Percentiles rank a stretch among this genome's conserved stretches.
These are phyloP conservation scores for Hirschfeldia incana DNA, from an alignment of 345 rosid species.

Conservation along the genomic window DNA sequence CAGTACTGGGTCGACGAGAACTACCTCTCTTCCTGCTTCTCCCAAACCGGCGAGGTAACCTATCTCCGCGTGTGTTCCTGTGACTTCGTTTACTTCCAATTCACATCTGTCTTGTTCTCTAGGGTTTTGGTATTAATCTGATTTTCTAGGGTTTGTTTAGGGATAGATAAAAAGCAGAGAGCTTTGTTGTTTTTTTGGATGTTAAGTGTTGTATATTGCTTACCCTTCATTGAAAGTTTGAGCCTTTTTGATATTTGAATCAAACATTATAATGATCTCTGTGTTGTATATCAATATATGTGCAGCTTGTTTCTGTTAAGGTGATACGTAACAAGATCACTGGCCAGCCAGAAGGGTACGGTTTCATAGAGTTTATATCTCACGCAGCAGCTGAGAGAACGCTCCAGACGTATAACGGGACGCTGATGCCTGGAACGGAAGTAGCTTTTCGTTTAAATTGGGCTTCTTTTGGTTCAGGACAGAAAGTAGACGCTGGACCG, in stretches of 20 bases:
- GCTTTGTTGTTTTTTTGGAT: not conserved
- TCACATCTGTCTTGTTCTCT: not conserved
- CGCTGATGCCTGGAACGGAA: not conserved
- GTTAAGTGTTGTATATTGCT: too few species aligned
- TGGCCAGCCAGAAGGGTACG: not conserved
- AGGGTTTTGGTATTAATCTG: not conserved
- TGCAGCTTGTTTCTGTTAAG: not conserved
- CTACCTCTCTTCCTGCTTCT: slow-evolving; percentile 85
- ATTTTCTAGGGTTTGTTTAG: not conserved
- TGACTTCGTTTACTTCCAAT: not conserved
- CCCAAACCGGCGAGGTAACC: slow-evolving; percentile 78
- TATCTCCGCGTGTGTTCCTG: not conserved
- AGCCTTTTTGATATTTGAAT: too few species aligned
- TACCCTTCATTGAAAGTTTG: too few species aligned
- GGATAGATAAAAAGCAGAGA: not conserved
- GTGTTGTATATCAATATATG: not conserved
- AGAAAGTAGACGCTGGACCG: not conserved
- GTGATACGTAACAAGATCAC: not conserved
- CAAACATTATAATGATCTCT: not conserved
- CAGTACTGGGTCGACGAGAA: slow-evolving; percentile 92
- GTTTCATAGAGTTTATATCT: not conserved
- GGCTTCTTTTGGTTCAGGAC: not conserved
- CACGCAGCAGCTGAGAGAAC: not conserved
- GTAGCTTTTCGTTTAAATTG: not conserved
- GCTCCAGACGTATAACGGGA: not conserved